Evolutionary conservation across 495 filamentous ascomycete species (phyloP), one percentile per base, ranked within the genome.

Genomic region (Cercophora newfieldiana): DNA sequence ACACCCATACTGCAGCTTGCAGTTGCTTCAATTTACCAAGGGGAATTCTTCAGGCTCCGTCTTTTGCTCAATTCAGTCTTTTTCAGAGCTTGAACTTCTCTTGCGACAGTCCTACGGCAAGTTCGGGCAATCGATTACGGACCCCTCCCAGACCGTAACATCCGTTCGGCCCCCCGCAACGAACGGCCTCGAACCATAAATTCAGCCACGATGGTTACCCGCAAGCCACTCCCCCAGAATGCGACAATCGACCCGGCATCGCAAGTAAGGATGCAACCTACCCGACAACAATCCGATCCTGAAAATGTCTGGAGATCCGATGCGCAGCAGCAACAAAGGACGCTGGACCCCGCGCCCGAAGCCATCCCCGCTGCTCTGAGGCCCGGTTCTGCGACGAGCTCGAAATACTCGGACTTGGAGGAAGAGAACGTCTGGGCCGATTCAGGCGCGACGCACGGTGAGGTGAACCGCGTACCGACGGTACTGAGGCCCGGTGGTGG

Each of bases 181-280:
- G 16, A 37, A 0, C 31, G 14, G 48, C 30, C 25, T 21, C 48
- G 31, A 53, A 21, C 57, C 49, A 33, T 10, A 37, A 28, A 25
- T 33, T 8, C 57, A 26, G 49, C 26, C 53, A 29, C 48, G 28
- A 74, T 74, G 72, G 70, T 74, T 16, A 51, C 65, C 21, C 60
- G 72, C 51, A 83, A 83, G 60, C 80, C 83, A 44, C 61, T 80
- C 48, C 74, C 81, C 26, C 59, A 67, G 28, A 64, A 68, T 63
- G 68, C 75, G 51, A 71, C 75, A 16, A 63, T 69, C 31, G 66
- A 75, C 48, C 69, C 75, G 37, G 67, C 66, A 51, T 66, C 71
- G 48, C 71, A 63, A 63, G 70, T 69, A n/a, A 72, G 66, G 64
- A 66, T 75, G 65, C 74, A 77, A 63, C 66, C 71, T 64, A 69